Base-by-base conservation (phyloP, 768 basidiomycete genomes). In the Lactarius hengduanensis region DNA sequence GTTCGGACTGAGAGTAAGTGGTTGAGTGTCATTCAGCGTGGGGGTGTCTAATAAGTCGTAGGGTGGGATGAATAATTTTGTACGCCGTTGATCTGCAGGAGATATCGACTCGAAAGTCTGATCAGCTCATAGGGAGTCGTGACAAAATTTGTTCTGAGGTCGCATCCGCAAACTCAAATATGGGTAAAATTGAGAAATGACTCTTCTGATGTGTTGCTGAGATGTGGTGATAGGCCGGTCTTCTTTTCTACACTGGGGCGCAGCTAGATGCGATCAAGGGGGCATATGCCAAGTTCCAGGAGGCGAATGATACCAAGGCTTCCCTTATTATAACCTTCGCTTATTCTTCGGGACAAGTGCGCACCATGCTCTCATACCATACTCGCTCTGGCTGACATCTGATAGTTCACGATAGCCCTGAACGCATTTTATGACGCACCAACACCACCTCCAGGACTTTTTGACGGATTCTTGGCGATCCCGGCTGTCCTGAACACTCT, bases 391-490 rank as follows among this genome's bases (percentile, higher is more conserved):
- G 50, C 50, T 53, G 13, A 53, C 50, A 15, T 53, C 15, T 26
- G 26, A 26, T 53, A 53, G 50, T 26, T 53, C 13, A 2, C 2
- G 13, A 26, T 26, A 53, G 1, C 7, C 15, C 22, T 53, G 22
- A n/a, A 57, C 9, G 2, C 63, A 13, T 72, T 70, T 32, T 72
- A 72, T 58, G 69, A 72, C 45, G 69, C 57, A 1, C 71, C 72
- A 2, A 63, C 64, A 2, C 66, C 69, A 10, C 62, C 69, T 4
- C 54, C 32, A 0, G 69, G 67, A 8, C 45, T 67, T 1, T 72
- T 73, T 38, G 71, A 72, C 11, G 71, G 63, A n/a, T 62, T 72
- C 54, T 56, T 72, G 59, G 60, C 67, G 1, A 69, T 69, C 7
- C 68, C 68, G 3, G 1, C 59, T 32, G 36, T 4, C 10, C 11